Conservation (phyloP, 2,329 filamentous ascomycete genomes). For the Alternaria incomplexa region DNA sequence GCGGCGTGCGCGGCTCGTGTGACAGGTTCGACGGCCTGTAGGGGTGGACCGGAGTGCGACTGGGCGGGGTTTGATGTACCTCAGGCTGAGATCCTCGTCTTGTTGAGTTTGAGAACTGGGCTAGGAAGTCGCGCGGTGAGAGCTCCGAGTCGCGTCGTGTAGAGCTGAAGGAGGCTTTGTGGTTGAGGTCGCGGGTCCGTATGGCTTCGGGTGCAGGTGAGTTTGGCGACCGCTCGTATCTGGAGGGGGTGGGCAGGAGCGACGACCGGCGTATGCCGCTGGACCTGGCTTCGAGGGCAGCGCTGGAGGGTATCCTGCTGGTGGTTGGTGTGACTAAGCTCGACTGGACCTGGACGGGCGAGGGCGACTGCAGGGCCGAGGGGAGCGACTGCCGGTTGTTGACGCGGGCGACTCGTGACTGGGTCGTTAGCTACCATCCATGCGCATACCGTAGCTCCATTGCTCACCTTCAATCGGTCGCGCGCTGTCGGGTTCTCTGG, state of each 20-base stretch:
- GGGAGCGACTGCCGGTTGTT: slow-evolving; percentile 46
- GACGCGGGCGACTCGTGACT: slow-evolving; percentile 47
- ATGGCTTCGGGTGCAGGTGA: slow-evolving; percentile 33
- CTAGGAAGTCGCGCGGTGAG: slow-evolving; percentile 44
- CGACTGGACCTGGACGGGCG: slow-evolving; percentile 29
- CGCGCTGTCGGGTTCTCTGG: slow-evolving; percentile 34
- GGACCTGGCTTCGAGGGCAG: slow-evolving; percentile 32
- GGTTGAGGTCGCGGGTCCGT: slow-evolving; percentile 38
- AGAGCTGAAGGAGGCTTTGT: slow-evolving; percentile 37
- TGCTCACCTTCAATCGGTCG: slow-evolving; percentile 38
- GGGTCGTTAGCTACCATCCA: slow-evolving; percentile 11
- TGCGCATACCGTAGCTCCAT: not conserved
- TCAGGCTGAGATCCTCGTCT: slow-evolving; percentile 44
- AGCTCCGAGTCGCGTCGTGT: slow-evolving; percentile 35
- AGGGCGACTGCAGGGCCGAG: slow-evolving; percentile 34
- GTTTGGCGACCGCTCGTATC: slow-evolving; percentile 34
- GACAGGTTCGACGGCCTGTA: slow-evolving; percentile 46
- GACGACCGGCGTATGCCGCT: slow-evolving; percentile 39
- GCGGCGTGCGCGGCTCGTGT: slow-evolving; percentile 34
- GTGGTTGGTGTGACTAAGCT: slow-evolving; percentile 33
- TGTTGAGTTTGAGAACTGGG: slow-evolving; percentile 31
- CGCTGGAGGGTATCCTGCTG: slow-evolving; percentile 32
- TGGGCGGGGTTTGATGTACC: slow-evolving; percentile 39
- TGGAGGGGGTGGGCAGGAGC: slow-evolving; percentile 37
- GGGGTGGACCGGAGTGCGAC: slow-evolving; percentile 37